These are phyloP conservation scores for Angophora floribunda DNA, from an alignment of 345 rosid species.

Conservation along the genomic window DNA sequence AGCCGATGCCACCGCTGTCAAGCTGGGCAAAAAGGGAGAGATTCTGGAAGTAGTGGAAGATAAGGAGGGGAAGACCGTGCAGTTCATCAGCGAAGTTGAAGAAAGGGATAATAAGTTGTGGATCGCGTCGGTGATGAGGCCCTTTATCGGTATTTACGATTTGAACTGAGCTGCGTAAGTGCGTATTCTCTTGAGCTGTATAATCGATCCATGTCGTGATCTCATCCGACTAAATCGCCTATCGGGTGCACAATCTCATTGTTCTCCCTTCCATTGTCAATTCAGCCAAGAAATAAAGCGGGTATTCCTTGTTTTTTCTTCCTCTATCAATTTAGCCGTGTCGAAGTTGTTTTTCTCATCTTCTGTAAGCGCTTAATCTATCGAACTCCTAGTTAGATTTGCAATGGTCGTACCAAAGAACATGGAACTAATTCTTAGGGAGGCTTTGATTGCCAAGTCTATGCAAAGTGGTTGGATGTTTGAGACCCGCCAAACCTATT, in stretches of 20 bases:
- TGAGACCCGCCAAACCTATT: background rate
- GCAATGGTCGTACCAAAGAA: background rate
- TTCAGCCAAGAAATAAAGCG: background rate
- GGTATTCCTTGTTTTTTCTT: background rate
- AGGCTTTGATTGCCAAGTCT: background rate
- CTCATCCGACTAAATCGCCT: background rate
- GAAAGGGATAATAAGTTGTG: conserved; percentile 55
- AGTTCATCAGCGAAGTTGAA: conserved; percentile 61
- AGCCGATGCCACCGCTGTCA: conserved; percentile 54
- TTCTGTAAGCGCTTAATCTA: background rate
- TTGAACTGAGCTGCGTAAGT: background rate
- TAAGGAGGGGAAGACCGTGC: conserved; percentile 33
- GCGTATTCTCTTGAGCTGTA: background rate
- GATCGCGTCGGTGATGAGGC: conserved; percentile 60
- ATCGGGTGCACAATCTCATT: background rate
- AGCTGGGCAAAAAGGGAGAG: conserved; percentile 42
- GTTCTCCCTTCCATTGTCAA: background rate
- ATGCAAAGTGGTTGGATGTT: background rate
- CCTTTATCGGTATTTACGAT: conserved; percentile 42
- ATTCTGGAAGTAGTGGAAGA: conserved; percentile 46
- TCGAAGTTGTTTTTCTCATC: background rate
- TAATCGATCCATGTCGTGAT: background rate
- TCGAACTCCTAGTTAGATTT: background rate
- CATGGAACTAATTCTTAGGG: background rate
- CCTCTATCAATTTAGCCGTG: background rate